Evolutionary conservation across 805 yeast genomes (phyloP).

Genomic region (Nakazawaea peltata): DNA sequence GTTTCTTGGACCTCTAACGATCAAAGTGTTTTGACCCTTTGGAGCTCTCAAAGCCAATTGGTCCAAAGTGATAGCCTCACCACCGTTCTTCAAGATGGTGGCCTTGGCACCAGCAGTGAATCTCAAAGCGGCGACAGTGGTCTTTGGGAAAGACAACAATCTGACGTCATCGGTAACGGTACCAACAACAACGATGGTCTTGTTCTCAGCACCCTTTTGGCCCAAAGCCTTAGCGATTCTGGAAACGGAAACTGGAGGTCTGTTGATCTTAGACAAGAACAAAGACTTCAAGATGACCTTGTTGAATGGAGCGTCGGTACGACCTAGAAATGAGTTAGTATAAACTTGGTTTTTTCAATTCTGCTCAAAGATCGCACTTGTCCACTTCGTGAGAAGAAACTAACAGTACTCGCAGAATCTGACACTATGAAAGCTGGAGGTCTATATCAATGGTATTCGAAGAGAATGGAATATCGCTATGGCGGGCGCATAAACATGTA

Average conservation of each 20-base stretch:
- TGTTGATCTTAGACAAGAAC: constrained; percentile 97
- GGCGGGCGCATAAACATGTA: too few species aligned
- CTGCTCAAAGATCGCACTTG: constrained; percentile 44
- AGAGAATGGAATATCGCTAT: too few species aligned
- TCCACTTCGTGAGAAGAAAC: not conserved
- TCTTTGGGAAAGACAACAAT: constrained; percentile 89
- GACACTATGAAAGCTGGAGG: not conserved
- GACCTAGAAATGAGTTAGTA: constrained; percentile 50
- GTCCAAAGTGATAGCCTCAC: constrained; percentile 98
- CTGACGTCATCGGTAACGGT: constrained; percentile 98
- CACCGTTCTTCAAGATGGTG: constrained; percentile 96
- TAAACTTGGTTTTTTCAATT: constrained; percentile 14
- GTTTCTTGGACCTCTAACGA: constrained; percentile 98
- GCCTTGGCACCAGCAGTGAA: constrained; percentile 99
- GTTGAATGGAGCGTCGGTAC: constrained; percentile 99
- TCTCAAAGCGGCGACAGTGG: constrained; percentile 98
- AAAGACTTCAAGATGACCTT: constrained; percentile 89
- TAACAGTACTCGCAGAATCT: constrained; percentile 23
- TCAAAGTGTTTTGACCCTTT: constrained; percentile 97
- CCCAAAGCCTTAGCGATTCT: constrained; percentile 76
- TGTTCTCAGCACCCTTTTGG: constrained; percentile 66
- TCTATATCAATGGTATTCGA: too few species aligned
- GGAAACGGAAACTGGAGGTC: constrained; percentile 98
- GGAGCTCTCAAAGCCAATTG: constrained; percentile 99
- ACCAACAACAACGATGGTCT: constrained; percentile 97